These are phyloP conservation scores for Filobasidium floriforme DNA, from an alignment of 768 basidiomycete species.

Conservation along the genomic window DNA sequence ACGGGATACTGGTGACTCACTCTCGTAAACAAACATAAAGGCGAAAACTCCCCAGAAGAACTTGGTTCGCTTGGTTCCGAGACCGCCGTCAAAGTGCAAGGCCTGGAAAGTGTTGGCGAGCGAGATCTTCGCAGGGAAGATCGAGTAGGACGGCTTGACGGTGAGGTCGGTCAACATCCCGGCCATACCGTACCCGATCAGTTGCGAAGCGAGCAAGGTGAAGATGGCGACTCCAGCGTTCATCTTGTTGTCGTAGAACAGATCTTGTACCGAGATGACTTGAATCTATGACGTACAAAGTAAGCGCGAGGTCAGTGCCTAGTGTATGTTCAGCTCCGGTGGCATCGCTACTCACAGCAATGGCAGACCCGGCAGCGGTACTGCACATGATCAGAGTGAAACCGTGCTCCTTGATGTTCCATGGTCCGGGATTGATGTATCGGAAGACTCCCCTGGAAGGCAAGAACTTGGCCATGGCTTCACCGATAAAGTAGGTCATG, in stretches of 20 bases:
- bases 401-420: constrained; percentile 42
- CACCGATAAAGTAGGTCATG: constrained; percentile 38
- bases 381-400: constrained; percentile 39
- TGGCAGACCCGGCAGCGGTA: constrained; percentile 42
- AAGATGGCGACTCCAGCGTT: constrained; percentile 42
- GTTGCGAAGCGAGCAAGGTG: constrained; percentile 36
- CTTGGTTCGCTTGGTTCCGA: constrained; percentile 33
- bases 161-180: constrained; percentile 30
- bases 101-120: constrained; percentile 40
- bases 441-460: constrained; percentile 30
- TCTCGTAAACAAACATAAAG: constrained; percentile 30
- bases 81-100: constrained; percentile 37
- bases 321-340: neutral
- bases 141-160: constrained; percentile 26
- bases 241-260: constrained; percentile 32
- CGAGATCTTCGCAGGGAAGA: constrained; percentile 35
- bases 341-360: constrained; percentile 22
- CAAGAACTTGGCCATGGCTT: constrained; percentile 19
- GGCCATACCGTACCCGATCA: constrained; percentile 37
- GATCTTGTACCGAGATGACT: constrained; percentile 42
- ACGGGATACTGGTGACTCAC: too few species aligned
- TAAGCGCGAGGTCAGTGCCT: neutral
- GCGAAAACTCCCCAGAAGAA: constrained; percentile 42
- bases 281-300: constrained; percentile 26
- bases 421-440: constrained; percentile 38